Evolutionary conservation across 345 rosid genomes (phyloP).

Genomic region (Brassica nigra): DNA sequence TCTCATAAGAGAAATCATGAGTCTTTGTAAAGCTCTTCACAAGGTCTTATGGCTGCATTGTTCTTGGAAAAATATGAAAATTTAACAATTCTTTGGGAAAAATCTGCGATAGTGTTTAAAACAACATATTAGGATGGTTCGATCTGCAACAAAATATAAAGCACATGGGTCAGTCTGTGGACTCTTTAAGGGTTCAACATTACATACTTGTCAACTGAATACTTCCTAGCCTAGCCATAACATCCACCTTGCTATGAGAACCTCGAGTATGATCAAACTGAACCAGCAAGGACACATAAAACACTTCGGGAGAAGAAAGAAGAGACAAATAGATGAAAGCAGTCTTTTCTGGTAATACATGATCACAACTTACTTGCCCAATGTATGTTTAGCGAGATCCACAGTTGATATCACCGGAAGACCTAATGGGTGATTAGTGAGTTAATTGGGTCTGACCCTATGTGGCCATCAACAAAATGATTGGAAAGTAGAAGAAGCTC

Average conservation of each 20-base stretch:
- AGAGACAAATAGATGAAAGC: background rate
- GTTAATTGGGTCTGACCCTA: too few species aligned
- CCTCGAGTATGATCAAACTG: background rate
- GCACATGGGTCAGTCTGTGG: conserved; percentile 19
- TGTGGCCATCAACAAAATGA: too few species aligned
- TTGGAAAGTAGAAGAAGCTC: too few species aligned
- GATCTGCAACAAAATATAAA: conserved; percentile 47
- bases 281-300: background rate
- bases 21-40: too few species aligned
- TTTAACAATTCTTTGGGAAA: too few species aligned
- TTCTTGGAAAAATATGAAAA: too few species aligned
- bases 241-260: background rate
- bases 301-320: background rate
- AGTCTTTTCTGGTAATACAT: conserved; percentile 13
- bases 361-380: conserved; percentile 64
- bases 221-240: conserved; percentile 5
- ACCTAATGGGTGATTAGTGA: too few species aligned
- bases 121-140: conserved; percentile 59
- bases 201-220: background rate
- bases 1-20: too few species aligned
- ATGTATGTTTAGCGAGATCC: conserved; percentile 86
- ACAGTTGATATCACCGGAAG: conserved; percentile 71
- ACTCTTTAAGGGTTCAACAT: background rate
- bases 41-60: too few species aligned
- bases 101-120: too few species aligned